A percentile compares a stretch with the other conserved stretches of the same genome.
These are phyloP conservation scores for Silybum marianum DNA, from an alignment of 129 eudicot species.

Conservation along the genomic window DNA sequence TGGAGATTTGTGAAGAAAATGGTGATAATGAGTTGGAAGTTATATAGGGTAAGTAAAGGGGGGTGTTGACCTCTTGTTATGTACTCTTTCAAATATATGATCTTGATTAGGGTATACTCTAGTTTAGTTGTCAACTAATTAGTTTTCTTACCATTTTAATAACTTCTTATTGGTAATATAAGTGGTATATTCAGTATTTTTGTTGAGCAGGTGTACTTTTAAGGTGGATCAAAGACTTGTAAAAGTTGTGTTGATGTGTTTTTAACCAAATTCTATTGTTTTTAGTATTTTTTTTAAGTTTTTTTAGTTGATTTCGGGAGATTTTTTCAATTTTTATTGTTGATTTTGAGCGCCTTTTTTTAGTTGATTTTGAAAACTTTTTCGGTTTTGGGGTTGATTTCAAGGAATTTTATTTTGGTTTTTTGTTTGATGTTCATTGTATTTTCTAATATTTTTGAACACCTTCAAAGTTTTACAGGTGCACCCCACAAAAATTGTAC, in stretches of 20 bases:
- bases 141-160: constrained; percentile 7
- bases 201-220: background rate
- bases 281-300: too few species aligned
- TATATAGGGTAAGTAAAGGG: constrained; percentile 31
- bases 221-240: background rate
- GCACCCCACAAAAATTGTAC: too few species aligned
- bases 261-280: too few species aligned
- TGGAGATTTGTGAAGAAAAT: constrained; percentile 17
- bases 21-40: constrained; percentile 8
- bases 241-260: background rate
- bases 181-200: background rate
- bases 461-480: too few species aligned
- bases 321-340: background rate
- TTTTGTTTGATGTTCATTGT: background rate
- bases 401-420: background rate
- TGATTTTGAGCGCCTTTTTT: too few species aligned
- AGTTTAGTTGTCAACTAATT: constrained; percentile 34
- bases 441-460: too few species aligned
- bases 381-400: background rate
- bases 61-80: constrained; percentile 25
- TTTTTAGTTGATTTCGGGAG: background rate
- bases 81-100: constrained; percentile 24
- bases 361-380: too few species aligned
- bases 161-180: background rate
- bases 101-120: constrained; percentile 30